Evolutionary conservation across 2,329 filamentous ascomycete genomes (phyloP), one percentile per base, ranked within the genome.

Genomic region (Aurifilum marmelostoma): DNA sequence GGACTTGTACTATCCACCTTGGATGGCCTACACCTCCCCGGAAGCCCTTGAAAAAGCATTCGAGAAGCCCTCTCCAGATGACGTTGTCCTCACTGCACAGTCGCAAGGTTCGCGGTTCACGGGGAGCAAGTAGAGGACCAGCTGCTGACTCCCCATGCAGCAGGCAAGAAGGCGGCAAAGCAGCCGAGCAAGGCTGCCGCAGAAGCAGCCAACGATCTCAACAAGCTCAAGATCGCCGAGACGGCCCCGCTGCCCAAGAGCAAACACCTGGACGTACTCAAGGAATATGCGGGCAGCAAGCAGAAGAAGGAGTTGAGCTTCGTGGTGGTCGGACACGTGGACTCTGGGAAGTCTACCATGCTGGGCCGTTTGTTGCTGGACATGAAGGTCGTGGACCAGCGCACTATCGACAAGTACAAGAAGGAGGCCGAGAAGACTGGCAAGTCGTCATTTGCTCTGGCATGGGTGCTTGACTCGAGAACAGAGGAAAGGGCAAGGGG

Each of bases 291-390:
- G 75, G 93, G 90, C 72, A 87, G 88, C 65, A 87, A 89, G 66
- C 85, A 86, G 73, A 98, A 97, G 80, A 92, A 91, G 73, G 91
- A 89, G 66, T 91, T 92, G 56, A 97, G 93, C 77, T 97, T 97
- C 80, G 94, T 97, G 9, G 94, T 97, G 43, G 94, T 97, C 74
- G 94, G 92, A 94, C 96, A 99, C 78, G 96, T 99, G 67, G 96
- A 99, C 79, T 95, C 97, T 65, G 96, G 96, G 65, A 99, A 99
- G 80, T 97, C 94, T 78, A 99, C 96, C 7, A 85, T 99, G 50
- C 98, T 99, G 95, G 96, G 95, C 0, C 89, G 96, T n/a, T 80
- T 99, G 37, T 83, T 99, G 6, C 89, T 95, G 56, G 96, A 99
- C 74, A 86, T 97, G 54, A 92, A 94, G 70, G 92, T 94, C 34